Conservation (phyloP, 768 basidiomycete species). For the Calocybe gangraenosa region DNA sequence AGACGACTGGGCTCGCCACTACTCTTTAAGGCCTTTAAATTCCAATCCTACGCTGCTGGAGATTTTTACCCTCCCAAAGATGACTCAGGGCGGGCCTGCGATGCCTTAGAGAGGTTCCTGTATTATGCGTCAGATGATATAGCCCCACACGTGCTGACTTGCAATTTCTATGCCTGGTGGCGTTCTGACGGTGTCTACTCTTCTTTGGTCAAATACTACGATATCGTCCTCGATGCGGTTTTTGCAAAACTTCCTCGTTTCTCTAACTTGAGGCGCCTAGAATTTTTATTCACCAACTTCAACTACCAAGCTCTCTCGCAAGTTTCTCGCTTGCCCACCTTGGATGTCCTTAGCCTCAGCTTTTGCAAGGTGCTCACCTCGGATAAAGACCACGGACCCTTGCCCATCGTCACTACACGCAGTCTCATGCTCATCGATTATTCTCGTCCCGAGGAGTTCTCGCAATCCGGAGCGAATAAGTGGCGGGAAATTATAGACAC, state of each 20-base stretch:
- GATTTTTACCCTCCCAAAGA: not conserved
- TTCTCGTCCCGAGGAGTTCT: too few relatives aligned
- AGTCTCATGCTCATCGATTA: not conserved
- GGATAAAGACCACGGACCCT: not conserved
- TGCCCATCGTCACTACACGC: not conserved
- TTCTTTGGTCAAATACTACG: not conserved
- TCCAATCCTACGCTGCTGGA: not conserved
- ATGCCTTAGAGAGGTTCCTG: not conserved
- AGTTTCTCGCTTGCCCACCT: not conserved
- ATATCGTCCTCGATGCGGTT: slow-evolving; percentile 1
- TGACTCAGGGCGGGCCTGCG: not conserved
- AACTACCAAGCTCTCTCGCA: not conserved
- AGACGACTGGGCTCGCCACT: not conserved
- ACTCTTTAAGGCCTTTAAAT: slow-evolving; percentile 1
- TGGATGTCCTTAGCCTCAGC: not conserved
- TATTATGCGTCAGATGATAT: slow-evolving; percentile 3
- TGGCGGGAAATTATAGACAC: not conserved
- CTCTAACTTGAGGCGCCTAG: not conserved
- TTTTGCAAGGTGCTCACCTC: not conserved
- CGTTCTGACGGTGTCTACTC: too few relatives aligned
- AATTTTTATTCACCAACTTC: not conserved
- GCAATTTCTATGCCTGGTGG: not conserved
- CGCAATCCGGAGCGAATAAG: not conserved
- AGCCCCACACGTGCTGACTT: not conserved
- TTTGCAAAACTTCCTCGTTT: slow-evolving; percentile 2